A percentile compares a stretch with the other conserved stretches of the same genome.
These are phyloP conservation scores for Carnegiea gigantea DNA, from an alignment of 179 eudicot genomes.

Conservation along the genomic window DNA sequence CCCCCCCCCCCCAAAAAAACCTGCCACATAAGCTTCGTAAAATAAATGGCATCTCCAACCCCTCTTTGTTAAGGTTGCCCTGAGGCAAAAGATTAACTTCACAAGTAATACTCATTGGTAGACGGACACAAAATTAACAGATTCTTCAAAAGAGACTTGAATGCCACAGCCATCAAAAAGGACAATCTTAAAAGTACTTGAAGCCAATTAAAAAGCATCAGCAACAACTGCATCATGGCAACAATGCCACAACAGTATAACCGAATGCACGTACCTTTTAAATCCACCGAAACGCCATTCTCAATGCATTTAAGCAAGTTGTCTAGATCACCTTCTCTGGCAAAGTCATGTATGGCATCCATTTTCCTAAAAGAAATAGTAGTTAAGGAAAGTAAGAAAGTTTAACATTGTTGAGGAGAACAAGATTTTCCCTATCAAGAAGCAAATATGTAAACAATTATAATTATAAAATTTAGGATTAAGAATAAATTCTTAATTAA, in stretches of 20 bases:
- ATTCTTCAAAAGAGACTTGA: not conserved
- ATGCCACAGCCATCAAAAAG: not conserved
- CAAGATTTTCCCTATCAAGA: not conserved
- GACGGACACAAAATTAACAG: not conserved
- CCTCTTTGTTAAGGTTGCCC: too few species aligned
- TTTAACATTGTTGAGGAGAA: not conserved
- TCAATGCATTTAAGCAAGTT: constrained; percentile 75
- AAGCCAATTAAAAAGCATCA: not conserved
- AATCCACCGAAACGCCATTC: constrained; percentile 61
- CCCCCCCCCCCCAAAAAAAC: too few species aligned
- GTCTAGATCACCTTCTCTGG: constrained; percentile 87
- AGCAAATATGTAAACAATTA: not conserved
- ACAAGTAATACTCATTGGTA: not conserved
- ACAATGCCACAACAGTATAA: not conserved
- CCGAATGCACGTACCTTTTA: constrained; percentile 45
- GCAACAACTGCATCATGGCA: not conserved
- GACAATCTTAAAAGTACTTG: not conserved
- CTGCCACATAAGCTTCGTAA: too few species aligned
- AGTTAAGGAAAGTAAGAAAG: not conserved
- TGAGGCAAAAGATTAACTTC: not conserved
- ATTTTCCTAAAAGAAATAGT: constrained; percentile 48
- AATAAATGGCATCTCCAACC: too few species aligned
- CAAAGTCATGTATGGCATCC: constrained; percentile 90
- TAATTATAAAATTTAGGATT: not conserved
- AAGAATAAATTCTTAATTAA: constrained; percentile 13